Evolutionary conservation across 495 filamentous ascomycete species (phyloP).

Genomic region (Penicillium pulvis): DNA sequence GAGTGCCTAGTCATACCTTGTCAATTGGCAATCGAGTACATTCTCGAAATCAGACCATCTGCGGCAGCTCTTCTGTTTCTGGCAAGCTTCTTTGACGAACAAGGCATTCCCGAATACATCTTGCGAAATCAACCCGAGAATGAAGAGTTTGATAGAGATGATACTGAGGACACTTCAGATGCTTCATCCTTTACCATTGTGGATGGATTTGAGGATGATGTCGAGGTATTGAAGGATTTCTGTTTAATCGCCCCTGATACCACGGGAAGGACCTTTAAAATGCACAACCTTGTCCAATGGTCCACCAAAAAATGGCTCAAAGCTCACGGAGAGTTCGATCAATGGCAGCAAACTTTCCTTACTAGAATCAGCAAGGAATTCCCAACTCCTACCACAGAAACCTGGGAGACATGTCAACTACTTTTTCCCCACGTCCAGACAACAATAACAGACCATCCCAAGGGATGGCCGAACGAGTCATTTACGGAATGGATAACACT

Average conservation of each 20-base stretch:
- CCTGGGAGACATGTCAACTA: background rate
- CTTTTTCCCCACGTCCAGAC: background rate
- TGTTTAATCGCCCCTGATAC: background rate
- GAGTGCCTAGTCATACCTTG: background rate
- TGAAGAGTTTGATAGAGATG: background rate
- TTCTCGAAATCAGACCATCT: background rate
- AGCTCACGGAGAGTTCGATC: background rate
- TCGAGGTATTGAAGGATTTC: background rate
- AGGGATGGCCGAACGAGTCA: background rate
- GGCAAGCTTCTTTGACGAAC: slow-evolving; percentile 1
- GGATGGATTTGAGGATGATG: background rate
- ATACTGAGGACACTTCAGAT: background rate
- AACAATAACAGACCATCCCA: background rate
- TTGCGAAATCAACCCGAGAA: background rate
- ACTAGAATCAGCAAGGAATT: background rate
- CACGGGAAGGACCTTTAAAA: background rate
- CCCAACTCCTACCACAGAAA: background rate
- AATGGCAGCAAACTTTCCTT: background rate
- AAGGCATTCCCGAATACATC: background rate
- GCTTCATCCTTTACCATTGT: background rate
- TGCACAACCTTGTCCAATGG: background rate
- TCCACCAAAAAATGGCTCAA: background rate
- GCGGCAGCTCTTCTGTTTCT: background rate
- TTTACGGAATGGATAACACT: background rate
- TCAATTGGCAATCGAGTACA: background rate